Percentiles rank a stretch among this genome's conserved stretches.
These are phyloP conservation scores for Plectosphaerella plurivora DNA, from an alignment of 2,329 filamentous ascomycete genomes.

Conservation along the genomic window DNA sequence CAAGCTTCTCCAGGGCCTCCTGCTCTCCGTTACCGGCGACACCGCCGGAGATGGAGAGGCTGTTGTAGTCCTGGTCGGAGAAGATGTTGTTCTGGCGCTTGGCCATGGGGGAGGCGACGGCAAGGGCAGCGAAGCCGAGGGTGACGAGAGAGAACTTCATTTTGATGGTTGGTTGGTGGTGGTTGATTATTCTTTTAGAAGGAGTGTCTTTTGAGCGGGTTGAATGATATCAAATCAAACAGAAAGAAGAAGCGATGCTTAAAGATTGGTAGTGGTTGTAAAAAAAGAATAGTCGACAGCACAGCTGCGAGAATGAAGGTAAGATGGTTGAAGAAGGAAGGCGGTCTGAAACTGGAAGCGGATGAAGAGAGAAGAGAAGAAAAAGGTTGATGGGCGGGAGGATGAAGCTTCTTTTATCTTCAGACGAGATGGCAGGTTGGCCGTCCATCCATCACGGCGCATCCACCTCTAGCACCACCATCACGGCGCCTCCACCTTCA, in stretches of 20 bases:
- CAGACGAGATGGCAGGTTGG: not conserved
- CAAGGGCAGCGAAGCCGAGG: conserved; percentile 19
- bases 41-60: conserved; percentile 42
- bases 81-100: conserved; percentile 22
- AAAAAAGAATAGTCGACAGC: not conserved
- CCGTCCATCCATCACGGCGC: not conserved
- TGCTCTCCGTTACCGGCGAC: conserved; percentile 38
- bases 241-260: not conserved
- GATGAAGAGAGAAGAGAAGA: not conserved
- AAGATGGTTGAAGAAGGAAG: not conserved
- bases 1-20: conserved; percentile 35
- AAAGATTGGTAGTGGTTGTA: conserved; percentile 6
- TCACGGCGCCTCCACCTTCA: not conserved
- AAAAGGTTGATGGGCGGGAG: not conserved
- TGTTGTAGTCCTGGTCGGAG: conserved; percentile 31
- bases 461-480: not conserved
- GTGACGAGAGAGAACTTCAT: conserved; percentile 30
- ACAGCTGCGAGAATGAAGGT: conserved; percentile 1
- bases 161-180: conserved; percentile 6
- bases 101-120: conserved; percentile 21
- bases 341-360: not conserved
- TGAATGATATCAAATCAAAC: conserved; percentile 2
- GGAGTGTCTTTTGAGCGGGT: conserved; percentile 1
- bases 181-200: not conserved
- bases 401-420: not conserved